These are phyloP conservation scores for Gorgonomyces haynaldii DNA, from an alignment of 192 early-diverging fungal species.

Conservation along the genomic window DNA sequence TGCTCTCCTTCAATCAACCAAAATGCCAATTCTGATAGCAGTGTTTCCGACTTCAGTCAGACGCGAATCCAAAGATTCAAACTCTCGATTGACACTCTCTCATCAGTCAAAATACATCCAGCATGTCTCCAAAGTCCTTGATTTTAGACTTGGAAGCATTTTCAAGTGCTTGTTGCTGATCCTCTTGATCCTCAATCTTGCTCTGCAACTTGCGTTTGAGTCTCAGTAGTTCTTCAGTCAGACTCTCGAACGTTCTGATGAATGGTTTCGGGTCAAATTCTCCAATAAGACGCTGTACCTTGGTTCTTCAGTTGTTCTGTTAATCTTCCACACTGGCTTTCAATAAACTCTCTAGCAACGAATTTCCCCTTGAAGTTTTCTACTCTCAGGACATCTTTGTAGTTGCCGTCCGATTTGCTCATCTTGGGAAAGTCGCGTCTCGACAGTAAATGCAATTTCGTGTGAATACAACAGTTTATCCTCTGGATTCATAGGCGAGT, in stretches of 20 bases:
- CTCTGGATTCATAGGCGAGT: background rate
- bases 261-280: constrained; percentile 85
- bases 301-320: background rate
- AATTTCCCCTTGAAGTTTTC: constrained; percentile 9
- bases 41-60: constrained; percentile 90
- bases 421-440: background rate
- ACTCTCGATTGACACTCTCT: constrained; percentile 77
- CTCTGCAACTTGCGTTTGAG: constrained; percentile 64
- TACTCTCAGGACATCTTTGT: constrained; percentile 3
- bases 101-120: constrained; percentile 47
- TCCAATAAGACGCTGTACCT: background rate
- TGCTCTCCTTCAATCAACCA: constrained; percentile 62
- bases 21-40: constrained; percentile 78
- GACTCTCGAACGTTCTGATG: constrained; percentile 80
- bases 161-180: constrained; percentile 62
- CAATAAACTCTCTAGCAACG: constrained; percentile 1
- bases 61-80: constrained; percentile 76
- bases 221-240: constrained; percentile 69
- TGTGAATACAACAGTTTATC: background rate
- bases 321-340: background rate
- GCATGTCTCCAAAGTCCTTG: constrained; percentile 62
- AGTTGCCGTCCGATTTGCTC: background rate
- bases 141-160: constrained; percentile 63
- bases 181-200: constrained; percentile 78
- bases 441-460: background rate